These are phyloP conservation scores for Aureococcus anophagefferens DNA, from an alignment of 108 stramenopile genomes.

Conservation along the genomic window DNA sequence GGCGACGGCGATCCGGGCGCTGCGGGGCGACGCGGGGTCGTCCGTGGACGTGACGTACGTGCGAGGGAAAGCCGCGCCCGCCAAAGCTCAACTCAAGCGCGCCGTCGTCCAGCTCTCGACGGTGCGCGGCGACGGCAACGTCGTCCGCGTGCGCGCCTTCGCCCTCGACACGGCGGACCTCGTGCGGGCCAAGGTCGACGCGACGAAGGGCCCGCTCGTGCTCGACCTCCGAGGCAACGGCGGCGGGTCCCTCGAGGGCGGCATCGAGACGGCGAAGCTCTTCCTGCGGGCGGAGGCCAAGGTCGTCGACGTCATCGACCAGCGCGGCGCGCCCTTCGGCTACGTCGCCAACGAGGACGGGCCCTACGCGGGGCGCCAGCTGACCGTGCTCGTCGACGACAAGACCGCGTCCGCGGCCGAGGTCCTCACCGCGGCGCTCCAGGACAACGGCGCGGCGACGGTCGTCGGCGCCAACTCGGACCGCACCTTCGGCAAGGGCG, in stretches of 20 bases:
- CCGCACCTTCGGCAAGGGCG: constrained; percentile 79
- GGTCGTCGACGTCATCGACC: constrained; percentile 67
- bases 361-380: background rate
- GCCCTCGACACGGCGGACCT: constrained; percentile 68
- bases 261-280: constrained; percentile 79
- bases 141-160: constrained; percentile 75
- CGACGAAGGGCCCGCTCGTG: constrained; percentile 64
- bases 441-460: constrained; percentile 66
- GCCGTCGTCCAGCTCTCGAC: background rate
- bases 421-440: constrained; percentile 72
- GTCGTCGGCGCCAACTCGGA: constrained; percentile 47
- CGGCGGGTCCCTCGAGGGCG: constrained; percentile 83
- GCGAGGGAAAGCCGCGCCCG: constrained; percentile 55
- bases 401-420: constrained; percentile 79
- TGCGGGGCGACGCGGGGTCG: constrained; percentile 54
- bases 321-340: constrained; percentile 41
- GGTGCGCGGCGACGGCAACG: constrained; percentile 47
- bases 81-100: constrained; percentile 58
- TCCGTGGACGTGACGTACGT: constrained; percentile 63
- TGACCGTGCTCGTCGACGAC: constrained; percentile 55
- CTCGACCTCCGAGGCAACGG: constrained; percentile 84
- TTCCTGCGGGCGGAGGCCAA: constrained; percentile 67
- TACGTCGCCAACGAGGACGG: background rate
- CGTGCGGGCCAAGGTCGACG: constrained; percentile 55
- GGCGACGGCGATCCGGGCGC: constrained; percentile 47